Evolutionary conservation across 225 moss, liverwort and hornwort genomes (phyloP).

Genomic region (Asterella californica): DNA sequence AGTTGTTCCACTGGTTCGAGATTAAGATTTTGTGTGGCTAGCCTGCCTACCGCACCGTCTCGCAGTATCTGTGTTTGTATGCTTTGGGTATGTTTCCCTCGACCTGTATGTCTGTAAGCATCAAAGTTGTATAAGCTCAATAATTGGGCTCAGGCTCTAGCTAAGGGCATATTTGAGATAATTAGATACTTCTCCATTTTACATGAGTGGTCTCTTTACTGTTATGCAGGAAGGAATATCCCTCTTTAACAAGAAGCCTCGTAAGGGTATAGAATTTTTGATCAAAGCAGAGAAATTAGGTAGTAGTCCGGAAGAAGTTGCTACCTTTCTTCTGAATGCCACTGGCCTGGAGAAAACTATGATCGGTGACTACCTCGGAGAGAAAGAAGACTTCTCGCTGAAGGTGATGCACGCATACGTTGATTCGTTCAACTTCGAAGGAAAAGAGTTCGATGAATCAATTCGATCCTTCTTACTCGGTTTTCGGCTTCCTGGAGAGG

Average conservation of each 20-base stretch:
- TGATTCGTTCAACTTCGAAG: slow-evolving; percentile 88
- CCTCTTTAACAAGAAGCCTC: slow-evolving; percentile 95
- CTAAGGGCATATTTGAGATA: too few species aligned
- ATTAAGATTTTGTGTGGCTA: neutral
- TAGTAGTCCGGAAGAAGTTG: slow-evolving; percentile 82
- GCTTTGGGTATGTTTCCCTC: neutral
- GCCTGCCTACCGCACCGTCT: neutral
- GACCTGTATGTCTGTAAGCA: neutral
- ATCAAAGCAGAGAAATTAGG: slow-evolving; percentile 87
- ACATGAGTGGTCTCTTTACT: neutral
- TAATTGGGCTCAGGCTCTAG: neutral
- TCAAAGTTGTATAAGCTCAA: neutral
- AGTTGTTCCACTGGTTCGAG: too few species aligned
- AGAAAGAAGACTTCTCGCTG: slow-evolving; percentile 86
- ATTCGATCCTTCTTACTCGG: slow-evolving; percentile 86
- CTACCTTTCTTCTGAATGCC: slow-evolving; percentile 66
- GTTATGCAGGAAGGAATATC: slow-evolving; percentile 88
- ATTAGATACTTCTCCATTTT: too few species aligned
- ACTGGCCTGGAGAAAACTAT: slow-evolving; percentile 96
- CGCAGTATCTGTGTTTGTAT: neutral
- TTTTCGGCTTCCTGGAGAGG: slow-evolving; percentile 95
- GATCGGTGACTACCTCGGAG: slow-evolving; percentile 99
- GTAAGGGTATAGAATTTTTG: slow-evolving; percentile 93
- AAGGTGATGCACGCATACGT: slow-evolving; percentile 99
- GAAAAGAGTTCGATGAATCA: slow-evolving; percentile 90